A percentile compares a stretch with the other conserved stretches of the same genome.
Evolutionary conservation across 2,329 filamentous ascomycete species (phyloP).

Genomic region (Colletotrichum sp.): DNA sequence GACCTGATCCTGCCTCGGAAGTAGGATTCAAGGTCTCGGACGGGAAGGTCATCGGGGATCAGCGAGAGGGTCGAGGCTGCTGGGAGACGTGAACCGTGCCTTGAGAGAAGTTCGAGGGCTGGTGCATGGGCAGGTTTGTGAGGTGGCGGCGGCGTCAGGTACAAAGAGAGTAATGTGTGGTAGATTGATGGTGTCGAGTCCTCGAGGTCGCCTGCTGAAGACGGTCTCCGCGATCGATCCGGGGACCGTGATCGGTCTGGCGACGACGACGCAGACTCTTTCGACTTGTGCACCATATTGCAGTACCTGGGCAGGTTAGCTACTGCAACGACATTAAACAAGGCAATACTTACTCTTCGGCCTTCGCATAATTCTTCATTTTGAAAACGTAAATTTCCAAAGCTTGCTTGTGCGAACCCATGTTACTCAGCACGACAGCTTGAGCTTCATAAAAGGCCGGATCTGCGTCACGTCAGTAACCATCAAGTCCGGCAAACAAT

Average conservation of each 20-base stretch:
- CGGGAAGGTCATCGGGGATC: slow-evolving; percentile 80
- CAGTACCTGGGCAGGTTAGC: slow-evolving; percentile 69
- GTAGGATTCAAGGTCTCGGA: slow-evolving; percentile 84
- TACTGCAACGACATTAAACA: not conserved
- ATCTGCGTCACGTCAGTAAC: slow-evolving; percentile 55
- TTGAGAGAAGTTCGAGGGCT: slow-evolving; percentile 85
- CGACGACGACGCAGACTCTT: slow-evolving; percentile 47
- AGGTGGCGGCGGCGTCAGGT: slow-evolving; percentile 79
- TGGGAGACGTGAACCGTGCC: slow-evolving; percentile 89
- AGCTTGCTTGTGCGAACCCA: slow-evolving; percentile 94
- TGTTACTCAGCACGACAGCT: slow-evolving; percentile 90
- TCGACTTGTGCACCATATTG: slow-evolving; percentile 78
- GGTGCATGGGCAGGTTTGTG: slow-evolving; percentile 76
- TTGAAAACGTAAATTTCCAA: slow-evolving; percentile 98
- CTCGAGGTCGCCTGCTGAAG: slow-evolving; percentile 41
- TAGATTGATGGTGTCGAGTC: slow-evolving; percentile 81
- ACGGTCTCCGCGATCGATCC: slow-evolving; percentile 30
- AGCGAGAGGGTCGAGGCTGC: slow-evolving; percentile 85
- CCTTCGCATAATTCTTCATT: slow-evolving; percentile 83
- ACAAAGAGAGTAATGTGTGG: slow-evolving; percentile 87
- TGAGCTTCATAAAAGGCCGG: slow-evolving; percentile 86
- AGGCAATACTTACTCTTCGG: slow-evolving; percentile 76
- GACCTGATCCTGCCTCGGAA: slow-evolving; percentile 90
- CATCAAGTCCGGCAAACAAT: not conserved
- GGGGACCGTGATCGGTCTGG: slow-evolving; percentile 22